A percentile compares a stretch with the other conserved stretches of the same genome.
Evolutionary conservation across 768 basidiomycete genomes (phyloP).

Genomic region (Boletus patriciae): DNA sequence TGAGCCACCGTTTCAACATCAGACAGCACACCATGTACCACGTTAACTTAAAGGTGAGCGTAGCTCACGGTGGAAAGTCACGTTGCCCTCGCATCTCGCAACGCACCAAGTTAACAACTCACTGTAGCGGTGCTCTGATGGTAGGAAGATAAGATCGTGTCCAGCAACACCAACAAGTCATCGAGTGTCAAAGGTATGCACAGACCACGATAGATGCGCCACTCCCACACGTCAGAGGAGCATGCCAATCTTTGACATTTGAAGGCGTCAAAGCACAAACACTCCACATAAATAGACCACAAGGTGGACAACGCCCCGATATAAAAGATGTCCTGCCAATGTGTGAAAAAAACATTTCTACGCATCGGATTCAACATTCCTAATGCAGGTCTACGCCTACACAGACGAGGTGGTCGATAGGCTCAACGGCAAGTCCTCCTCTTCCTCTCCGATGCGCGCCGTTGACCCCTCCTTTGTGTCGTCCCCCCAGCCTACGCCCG

Average conservation of each 20-base stretch:
- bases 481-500: background rate
- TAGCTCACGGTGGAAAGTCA: background rate
- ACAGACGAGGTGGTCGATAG: background rate
- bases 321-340: background rate
- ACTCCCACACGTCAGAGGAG: background rate
- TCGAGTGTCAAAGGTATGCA: background rate
- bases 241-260: background rate
- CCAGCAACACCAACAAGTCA: background rate
- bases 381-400: conserved; percentile 3
- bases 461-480: background rate
- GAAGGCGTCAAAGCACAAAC: background rate
- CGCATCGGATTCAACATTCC: background rate
- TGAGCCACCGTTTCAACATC: too few species aligned
- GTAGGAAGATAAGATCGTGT: background rate
- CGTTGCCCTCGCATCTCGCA: too few species aligned
- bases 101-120: background rate
- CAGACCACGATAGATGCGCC: background rate
- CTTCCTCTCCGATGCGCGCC: background rate
- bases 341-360: background rate
- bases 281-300: background rate
- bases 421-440: background rate
- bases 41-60: background rate
- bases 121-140: background rate
- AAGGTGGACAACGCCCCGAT: background rate
- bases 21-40: background rate